phyloP scores from a whole-genome alignment of 1,139 yeast genomes.

The Sugiyamaella japonica region DNA sequence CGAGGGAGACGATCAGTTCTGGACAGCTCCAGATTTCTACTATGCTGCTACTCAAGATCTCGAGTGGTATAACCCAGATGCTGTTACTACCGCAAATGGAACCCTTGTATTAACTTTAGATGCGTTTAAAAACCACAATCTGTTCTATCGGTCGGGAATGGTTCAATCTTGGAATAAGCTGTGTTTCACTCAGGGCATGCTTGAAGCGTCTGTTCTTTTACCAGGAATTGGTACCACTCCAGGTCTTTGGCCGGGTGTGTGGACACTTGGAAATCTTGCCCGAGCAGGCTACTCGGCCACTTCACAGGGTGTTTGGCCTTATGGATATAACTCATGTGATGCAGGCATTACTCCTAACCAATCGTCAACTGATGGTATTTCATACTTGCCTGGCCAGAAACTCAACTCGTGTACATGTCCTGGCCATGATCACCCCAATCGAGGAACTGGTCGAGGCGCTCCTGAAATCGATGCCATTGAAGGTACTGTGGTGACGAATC shows the following conservation, averaged over 20 bases:
- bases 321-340: conserved; percentile 77
- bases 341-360: conserved; percentile 91
- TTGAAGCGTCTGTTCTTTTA: conserved; percentile 68
- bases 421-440: conserved; percentile 77
- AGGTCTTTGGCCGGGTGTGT: conserved; percentile 89
- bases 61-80: conserved; percentile 91
- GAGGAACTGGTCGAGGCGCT: conserved; percentile 81
- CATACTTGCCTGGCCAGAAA: conserved; percentile 75
- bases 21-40: conserved; percentile 72
- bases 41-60: conserved; percentile 80
- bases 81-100: conserved; percentile 67
- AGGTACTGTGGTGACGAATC: conserved; percentile 54
- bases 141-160: conserved; percentile 83
- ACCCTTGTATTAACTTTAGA: conserved; percentile 66
- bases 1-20: conserved; percentile 81
- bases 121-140: conserved; percentile 67
- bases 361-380: conserved; percentile 76
- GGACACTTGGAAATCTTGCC: conserved; percentile 86
- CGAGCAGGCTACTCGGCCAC: conserved; percentile 79
- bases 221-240: conserved; percentile 69
- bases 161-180: conserved; percentile 80
- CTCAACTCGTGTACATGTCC: conserved; percentile 68
- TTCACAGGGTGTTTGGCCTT: conserved; percentile 89
- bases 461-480: conserved; percentile 87
- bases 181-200: conserved; percentile 74